These are phyloP conservation scores for Cercis canadensis DNA, from an alignment of 306 rosid species.

Conservation along the genomic window DNA sequence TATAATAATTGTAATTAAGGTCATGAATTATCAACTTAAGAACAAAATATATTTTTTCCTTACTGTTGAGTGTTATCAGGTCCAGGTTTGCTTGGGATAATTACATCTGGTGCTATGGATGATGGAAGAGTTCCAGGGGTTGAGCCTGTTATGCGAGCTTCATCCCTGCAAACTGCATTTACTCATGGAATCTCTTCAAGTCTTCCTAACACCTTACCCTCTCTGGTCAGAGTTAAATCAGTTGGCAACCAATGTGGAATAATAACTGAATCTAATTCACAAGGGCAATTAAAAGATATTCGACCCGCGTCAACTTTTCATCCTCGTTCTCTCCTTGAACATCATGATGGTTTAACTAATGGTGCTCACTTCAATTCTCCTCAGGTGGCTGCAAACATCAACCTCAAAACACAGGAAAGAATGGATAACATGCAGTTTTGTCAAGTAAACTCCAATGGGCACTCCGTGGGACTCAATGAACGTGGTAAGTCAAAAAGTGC, in stretches of 20 bases:
- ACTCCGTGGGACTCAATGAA: conserved; percentile 49
- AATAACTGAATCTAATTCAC: conserved; percentile 34
- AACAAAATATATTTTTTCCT: conserved; percentile 21
- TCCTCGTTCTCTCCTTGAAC: conserved; percentile 64
- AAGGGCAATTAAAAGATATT: conserved; percentile 33
- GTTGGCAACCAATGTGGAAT: conserved; percentile 38
- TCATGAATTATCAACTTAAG: conserved; percentile 24
- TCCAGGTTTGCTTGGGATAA: conserved; percentile 39
- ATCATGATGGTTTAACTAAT: conserved; percentile 41
- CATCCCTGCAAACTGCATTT: conserved; percentile 41
- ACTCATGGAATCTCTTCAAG: conserved; percentile 55
- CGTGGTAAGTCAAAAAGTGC: conserved; percentile 51
- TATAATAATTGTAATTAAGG: conserved; percentile 4
- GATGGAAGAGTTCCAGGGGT: conserved; percentile 43
- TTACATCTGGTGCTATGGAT: conserved; percentile 37
- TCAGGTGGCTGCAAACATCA: conserved; percentile 15
- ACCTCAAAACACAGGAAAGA: conserved; percentile 36
- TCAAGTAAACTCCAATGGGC: conserved; percentile 41
- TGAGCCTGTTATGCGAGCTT: conserved; percentile 35
- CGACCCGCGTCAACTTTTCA: conserved; percentile 46
- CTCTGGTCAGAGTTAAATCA: conserved; percentile 32
- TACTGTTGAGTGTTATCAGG: conserved; percentile 22
- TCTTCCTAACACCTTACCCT: conserved; percentile 45
- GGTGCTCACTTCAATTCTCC: conserved; percentile 36
- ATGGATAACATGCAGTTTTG: conserved; percentile 36